Conservation (phyloP, 73 alveolate species). For the Paramecium bursaria region DNA sequence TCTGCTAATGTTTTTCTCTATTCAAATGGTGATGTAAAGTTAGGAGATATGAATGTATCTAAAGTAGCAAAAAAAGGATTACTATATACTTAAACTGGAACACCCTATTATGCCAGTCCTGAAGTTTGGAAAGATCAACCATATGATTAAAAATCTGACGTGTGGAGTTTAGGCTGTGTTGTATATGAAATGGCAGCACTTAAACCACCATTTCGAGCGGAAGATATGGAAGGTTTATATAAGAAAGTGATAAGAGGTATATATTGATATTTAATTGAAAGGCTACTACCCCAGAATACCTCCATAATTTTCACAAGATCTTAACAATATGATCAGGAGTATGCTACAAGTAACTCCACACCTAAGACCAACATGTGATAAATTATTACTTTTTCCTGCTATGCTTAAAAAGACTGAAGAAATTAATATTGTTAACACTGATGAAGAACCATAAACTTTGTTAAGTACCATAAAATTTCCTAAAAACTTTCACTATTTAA, state of each 20-base stretch:
- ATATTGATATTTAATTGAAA: too few relatives aligned
- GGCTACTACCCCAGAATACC: conserved; percentile 83
- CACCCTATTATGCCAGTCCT: conserved; percentile 73
- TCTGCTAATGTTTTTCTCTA: conserved; percentile 84
- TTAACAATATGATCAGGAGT: conserved; percentile 74
- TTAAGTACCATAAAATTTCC: conserved; percentile 81
- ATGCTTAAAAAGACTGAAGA: conserved; percentile 72
- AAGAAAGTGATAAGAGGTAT: conserved; percentile 78
- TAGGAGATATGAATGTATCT: conserved; percentile 90
- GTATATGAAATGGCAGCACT: conserved; percentile 81
- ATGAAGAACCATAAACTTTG: conserved; percentile 73
- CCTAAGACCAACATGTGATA: conserved; percentile 80
- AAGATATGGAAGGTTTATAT: conserved; percentile 85
- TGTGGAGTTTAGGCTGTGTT: conserved; percentile 85
- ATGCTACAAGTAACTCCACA: conserved; percentile 77
- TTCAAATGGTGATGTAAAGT: conserved; percentile 80
- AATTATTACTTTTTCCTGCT: conserved; percentile 73
- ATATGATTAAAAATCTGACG: conserved; percentile 81
- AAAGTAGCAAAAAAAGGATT: conserved; percentile 84
- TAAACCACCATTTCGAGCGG: conserved; percentile 85
- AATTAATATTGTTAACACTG: conserved; percentile 57
- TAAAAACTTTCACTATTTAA: conserved; percentile 74
- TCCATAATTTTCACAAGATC: conserved; percentile 77
- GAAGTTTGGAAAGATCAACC: conserved; percentile 80
- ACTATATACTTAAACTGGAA: conserved; percentile 84